Base-by-base conservation (phyloP, 2,329 filamentous ascomycete species). In the Arthroderma sp. region DNA sequence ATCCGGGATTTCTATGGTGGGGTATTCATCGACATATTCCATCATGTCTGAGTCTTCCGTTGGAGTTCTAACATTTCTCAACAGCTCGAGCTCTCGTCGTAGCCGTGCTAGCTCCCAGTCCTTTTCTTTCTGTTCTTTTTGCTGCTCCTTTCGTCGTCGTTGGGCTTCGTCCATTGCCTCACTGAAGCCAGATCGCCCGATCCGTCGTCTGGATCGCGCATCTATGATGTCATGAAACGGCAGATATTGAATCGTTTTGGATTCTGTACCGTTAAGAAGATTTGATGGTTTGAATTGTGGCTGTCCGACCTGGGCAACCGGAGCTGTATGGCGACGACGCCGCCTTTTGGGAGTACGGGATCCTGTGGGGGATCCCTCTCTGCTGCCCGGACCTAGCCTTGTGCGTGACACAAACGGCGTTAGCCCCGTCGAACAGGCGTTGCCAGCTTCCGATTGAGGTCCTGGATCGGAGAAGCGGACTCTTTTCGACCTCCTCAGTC, bases 131-230 rank as follows among this genome's bases (percentile, higher is more conserved):
- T 54, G 46, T 36, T 54, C 40, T 30, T 51, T 53, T 10, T 41
- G 47, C 15, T 56, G 53, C 8, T 49, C 52, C 22, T 60, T 60
- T 47, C 62, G 65, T 44, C 67, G 66, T 4, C 61, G 60, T 34
- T 69, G 58, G 33, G 67, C 60, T 27, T 59, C 54, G 49, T 69
- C 69, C 46, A 68, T 63, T 47, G 70, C 68, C 48, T 69, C 63
- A 45, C 68, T 71, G 39, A 72, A 51, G 4, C 68, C 65, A 42
- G 64, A 59, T 8, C 69, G 62, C 30, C 60, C 55, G 38, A 72
- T 65, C 31, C 67, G 62, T 33, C 69, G 59, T 48, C 64, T 63
- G 2, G 63, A 63, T 15, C 69, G 58, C 4, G 56, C 52, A 42
- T 69, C 66, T 22, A 72, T 51, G 2, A 65, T 60, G 45, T 70